Conservation (phyloP, 2,329 filamentous ascomycete species). For the Aspergillus spinulosporus region DNA sequence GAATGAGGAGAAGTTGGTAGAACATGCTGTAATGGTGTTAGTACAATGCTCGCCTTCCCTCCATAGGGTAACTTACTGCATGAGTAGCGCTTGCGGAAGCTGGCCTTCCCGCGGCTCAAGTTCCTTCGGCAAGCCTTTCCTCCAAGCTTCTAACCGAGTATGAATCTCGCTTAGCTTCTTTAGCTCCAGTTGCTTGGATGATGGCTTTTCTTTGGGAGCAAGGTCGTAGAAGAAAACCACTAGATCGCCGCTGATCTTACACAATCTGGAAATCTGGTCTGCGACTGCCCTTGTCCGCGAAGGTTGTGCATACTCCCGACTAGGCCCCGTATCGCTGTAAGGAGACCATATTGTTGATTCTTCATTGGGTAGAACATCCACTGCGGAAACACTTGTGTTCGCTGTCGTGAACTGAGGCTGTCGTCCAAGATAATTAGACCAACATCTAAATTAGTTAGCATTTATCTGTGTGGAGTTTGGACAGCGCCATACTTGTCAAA, state of each 20-base stretch:
- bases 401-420: constrained; percentile 80
- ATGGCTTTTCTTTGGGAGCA: constrained; percentile 57
- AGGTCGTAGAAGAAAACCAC: constrained; percentile 91
- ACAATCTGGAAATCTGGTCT: constrained; percentile 77
- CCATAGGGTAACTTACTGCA: constrained; percentile 71
- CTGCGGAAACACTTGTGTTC: constrained; percentile 80
- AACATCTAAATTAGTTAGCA: constrained; percentile 59
- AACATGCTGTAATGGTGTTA: constrained; percentile 72
- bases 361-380: constrained; percentile 86
- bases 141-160: constrained; percentile 86
- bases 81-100: constrained; percentile 75
- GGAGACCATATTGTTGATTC: constrained; percentile 84
- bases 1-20: constrained; percentile 91
- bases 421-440: constrained; percentile 94
- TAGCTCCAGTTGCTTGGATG: constrained; percentile 78
- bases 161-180: constrained; percentile 93
- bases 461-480: neutral
- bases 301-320: constrained; percentile 71
- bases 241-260: constrained; percentile 91
- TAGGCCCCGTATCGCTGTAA: constrained; percentile 80
- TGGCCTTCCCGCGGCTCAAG: constrained; percentile 87
- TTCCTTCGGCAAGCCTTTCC: constrained; percentile 77
- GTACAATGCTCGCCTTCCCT: neutral
- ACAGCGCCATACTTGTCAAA: constrained; percentile 74
- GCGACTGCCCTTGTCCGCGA: constrained; percentile 79